Conservation (phyloP, 2,329 filamentous ascomycete species). For the Beauveria varroae region DNA sequence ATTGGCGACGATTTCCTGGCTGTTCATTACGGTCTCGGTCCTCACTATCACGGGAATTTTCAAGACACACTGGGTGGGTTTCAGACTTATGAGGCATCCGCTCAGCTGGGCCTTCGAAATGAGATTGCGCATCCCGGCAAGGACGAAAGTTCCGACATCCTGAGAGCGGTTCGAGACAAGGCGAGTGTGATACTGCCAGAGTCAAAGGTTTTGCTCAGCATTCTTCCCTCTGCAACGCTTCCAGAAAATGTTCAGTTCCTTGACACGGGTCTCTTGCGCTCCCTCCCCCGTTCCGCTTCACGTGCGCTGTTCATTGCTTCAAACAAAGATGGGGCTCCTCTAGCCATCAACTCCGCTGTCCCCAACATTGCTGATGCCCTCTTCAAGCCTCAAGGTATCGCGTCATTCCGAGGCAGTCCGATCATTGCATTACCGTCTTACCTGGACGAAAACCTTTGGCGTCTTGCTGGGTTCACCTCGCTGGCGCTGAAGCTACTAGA, state of each 20-base stretch:
- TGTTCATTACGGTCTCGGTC: conserved; percentile 83
- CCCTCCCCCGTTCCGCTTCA: conserved; percentile 64
- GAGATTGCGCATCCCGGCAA: conserved; percentile 85
- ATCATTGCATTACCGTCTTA: conserved; percentile 74
- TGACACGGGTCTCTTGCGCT: conserved; percentile 68
- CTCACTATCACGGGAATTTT: conserved; percentile 90
- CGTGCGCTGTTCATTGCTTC: conserved; percentile 44
- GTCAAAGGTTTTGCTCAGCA: conserved; percentile 71
- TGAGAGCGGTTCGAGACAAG: conserved; percentile 78
- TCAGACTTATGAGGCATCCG: conserved; percentile 91
- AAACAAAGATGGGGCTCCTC: conserved; percentile 52
- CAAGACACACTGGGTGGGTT: conserved; percentile 94
- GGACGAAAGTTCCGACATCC: conserved; percentile 85
- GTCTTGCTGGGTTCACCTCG: conserved; percentile 82
- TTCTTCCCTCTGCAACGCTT: conserved; percentile 73
- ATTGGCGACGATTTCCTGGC: conserved; percentile 87
- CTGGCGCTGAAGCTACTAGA: conserved; percentile 81
- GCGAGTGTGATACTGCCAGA: conserved; percentile 78
- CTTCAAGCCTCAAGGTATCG: conserved; percentile 71
- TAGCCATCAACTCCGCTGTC: conserved; percentile 83
- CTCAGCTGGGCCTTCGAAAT: conserved; percentile 81
- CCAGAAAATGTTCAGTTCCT: conserved; percentile 73
- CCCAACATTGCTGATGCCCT: conserved; percentile 84
- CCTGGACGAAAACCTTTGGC: conserved; percentile 88
- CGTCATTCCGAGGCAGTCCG: conserved; percentile 74